phyloP scores from a whole-genome alignment of 139 green algal species.

The Auxenochlorella pyrenoidosa region DNA sequence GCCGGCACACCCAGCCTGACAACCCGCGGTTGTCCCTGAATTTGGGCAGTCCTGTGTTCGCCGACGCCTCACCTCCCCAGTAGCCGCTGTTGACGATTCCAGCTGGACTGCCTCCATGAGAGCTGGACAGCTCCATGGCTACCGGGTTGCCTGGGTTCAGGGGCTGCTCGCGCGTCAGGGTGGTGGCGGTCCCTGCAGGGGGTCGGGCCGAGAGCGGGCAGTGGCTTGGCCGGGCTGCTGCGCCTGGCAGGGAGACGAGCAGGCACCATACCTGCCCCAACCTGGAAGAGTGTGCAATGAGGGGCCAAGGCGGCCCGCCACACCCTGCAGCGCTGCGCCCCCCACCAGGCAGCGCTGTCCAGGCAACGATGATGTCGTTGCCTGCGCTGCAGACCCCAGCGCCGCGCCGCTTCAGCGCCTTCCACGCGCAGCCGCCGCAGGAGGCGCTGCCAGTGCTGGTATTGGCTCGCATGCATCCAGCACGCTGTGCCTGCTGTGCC shows the following conservation, averaged over 20 bases:
- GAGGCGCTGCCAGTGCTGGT: neutral
- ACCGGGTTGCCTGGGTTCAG: constrained; percentile 36
- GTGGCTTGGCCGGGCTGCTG: neutral
- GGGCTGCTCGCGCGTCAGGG: constrained; percentile 40
- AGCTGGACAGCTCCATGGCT: constrained; percentile 18
- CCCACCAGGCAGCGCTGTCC: constrained; percentile 31
- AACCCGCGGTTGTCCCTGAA: no score
- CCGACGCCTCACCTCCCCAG: constrained; percentile 37
- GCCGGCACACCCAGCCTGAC: no score
- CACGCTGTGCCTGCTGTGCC: neutral
- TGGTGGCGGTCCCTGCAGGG: neutral
- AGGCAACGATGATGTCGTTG: constrained; percentile 43
- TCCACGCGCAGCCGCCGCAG: neutral
- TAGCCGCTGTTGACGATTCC: constrained; percentile 51
- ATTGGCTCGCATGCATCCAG: neutral
- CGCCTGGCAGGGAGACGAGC: neutral
- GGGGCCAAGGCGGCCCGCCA: neutral
- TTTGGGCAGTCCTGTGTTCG: no score
- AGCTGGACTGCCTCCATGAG: neutral
- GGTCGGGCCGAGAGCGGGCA: neutral
- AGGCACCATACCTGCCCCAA: neutral
- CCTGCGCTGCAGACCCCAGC: neutral
- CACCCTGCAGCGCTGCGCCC: no score
- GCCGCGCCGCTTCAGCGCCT: neutral
- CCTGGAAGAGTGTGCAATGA: neutral